Percentiles rank a stretch among this genome's conserved stretches.
Evolutionary conservation across 352 stramenopile genomes (phyloP).

Genomic region (Phytophthora melonis): DNA sequence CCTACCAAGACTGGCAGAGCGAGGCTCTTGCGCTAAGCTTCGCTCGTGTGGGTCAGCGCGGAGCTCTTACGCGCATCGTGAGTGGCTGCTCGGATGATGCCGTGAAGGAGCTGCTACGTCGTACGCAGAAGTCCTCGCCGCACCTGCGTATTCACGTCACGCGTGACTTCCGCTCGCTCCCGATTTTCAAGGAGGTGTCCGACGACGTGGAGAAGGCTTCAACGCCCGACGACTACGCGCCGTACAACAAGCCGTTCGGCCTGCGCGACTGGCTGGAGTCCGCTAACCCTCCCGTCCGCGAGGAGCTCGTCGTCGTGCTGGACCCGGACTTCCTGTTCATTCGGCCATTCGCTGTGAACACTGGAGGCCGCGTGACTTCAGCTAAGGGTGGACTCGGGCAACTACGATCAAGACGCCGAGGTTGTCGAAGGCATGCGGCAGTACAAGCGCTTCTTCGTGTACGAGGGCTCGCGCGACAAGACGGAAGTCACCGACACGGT

Average conservation of each 20-base stretch:
- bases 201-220: conserved; percentile 32
- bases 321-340: conserved; percentile 84
- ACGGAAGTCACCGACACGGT: conserved; percentile 55
- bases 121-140: conserved; percentile 42
- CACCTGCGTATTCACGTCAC: conserved; percentile 69
- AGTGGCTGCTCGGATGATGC: conserved; percentile 63
- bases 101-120: conserved; percentile 50
- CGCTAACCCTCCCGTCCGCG: conserved; percentile 66
- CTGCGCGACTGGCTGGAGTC: conserved; percentile 75
- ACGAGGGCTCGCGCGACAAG: conserved; percentile 54
- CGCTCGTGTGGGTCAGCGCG: conserved; percentile 60
- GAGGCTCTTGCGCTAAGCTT: conserved; percentile 78
- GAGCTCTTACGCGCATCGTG: conserved; percentile 74
- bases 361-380: conserved; percentile 59
- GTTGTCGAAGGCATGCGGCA: conserved; percentile 80
- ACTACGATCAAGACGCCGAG: conserved; percentile 65
- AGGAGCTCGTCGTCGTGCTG: conserved; percentile 71
- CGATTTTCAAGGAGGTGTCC: conserved; percentile 35
- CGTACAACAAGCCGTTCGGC: conserved; percentile 80
- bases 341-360: conserved; percentile 68
- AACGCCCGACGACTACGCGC: conserved; percentile 53
- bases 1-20: conserved; percentile 78
- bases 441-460: conserved; percentile 88
- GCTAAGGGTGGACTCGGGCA: conserved; percentile 65
- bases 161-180: conserved; percentile 55